Evolutionary conservation across 495 filamentous ascomycete species (phyloP).

Genomic region (Tuber umbilicatum): DNA sequence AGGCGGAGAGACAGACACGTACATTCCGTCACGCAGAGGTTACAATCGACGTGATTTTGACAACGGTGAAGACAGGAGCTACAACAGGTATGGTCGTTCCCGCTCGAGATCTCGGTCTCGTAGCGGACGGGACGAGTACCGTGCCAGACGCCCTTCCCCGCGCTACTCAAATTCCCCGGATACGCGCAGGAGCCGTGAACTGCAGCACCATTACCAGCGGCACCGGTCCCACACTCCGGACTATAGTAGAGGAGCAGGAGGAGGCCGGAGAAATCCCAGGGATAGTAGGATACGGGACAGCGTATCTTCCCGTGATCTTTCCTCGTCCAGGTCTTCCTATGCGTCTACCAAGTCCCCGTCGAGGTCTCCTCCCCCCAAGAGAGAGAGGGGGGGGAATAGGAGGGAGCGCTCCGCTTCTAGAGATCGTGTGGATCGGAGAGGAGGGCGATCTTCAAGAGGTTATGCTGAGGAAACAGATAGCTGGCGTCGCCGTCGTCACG

Average conservation of each 20-base stretch:
- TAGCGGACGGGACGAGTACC: constrained; percentile 32
- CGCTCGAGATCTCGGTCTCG: constrained; percentile 34
- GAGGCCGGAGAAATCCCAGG: constrained; percentile 44
- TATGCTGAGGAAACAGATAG: constrained; percentile 35
- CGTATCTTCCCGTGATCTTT: constrained; percentile 26
- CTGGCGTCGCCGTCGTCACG: constrained; percentile 23
- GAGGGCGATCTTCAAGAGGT: constrained; percentile 35
- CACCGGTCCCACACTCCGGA: neutral
- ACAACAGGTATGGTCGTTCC: constrained; percentile 36
- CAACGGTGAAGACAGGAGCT: constrained; percentile 43
- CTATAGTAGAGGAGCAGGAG: constrained; percentile 8
- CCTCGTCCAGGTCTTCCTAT: constrained; percentile 33
- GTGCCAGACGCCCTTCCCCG: constrained; percentile 38
- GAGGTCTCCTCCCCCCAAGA: constrained; percentile 30
- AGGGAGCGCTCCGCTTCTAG: constrained; percentile 31
- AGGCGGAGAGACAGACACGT: constrained; percentile 47
- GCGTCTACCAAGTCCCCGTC: constrained; percentile 38
- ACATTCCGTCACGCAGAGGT: constrained; percentile 48
- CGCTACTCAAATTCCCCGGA: constrained; percentile 37
- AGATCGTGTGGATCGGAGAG: constrained; percentile 31
- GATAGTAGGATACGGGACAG: constrained; percentile 47
- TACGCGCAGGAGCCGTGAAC: constrained; percentile 26
- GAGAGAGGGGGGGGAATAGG: constrained; percentile 14
- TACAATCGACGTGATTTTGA: constrained; percentile 44
- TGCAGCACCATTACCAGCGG: neutral